These are phyloP conservation scores for Wickerhamomyces alni DNA, from an alignment of 805 yeast species.

Conservation along the genomic window DNA sequence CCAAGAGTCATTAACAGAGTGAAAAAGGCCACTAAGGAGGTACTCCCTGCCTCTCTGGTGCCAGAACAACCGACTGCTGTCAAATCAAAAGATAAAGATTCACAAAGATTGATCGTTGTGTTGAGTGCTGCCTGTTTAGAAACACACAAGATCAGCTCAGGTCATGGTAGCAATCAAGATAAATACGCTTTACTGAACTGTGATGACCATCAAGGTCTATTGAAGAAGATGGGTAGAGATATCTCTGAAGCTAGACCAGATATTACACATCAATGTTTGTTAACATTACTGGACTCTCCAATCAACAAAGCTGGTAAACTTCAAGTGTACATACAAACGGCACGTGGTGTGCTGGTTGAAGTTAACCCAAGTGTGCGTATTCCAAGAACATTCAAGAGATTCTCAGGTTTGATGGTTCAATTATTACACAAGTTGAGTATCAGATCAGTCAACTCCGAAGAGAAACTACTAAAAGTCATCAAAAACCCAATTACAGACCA, in stretches of 20 bases:
- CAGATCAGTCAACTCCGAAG: constrained; percentile 92
- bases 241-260: constrained; percentile 99
- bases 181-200: constrained; percentile 91
- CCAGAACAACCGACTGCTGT: constrained; percentile 83
- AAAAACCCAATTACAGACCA: constrained; percentile 97
- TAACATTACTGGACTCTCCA: constrained; percentile 94
- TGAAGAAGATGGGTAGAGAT: constrained; percentile 94
- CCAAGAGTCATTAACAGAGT: not conserved
- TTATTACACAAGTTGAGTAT: constrained; percentile 87
- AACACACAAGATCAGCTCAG: constrained; percentile 81
- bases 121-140: constrained; percentile 93
- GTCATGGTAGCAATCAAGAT: constrained; percentile 71
- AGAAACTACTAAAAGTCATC: constrained; percentile 86
- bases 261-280: constrained; percentile 94
- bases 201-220: constrained; percentile 95
- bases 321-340: constrained; percentile 95
- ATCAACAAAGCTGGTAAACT: constrained; percentile 95
- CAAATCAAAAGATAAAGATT: constrained; percentile 76
- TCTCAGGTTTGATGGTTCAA: constrained; percentile 97
- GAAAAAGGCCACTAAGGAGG: constrained; percentile 21
- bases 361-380: constrained; percentile 95
- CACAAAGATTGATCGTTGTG: constrained; percentile 90
- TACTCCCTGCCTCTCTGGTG: constrained; percentile 65
- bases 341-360: constrained; percentile 89
- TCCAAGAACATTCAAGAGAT: constrained; percentile 96